Evolutionary conservation across 2,329 filamentous ascomycete genomes (phyloP).

Genomic region (Fusarium sp.): DNA sequence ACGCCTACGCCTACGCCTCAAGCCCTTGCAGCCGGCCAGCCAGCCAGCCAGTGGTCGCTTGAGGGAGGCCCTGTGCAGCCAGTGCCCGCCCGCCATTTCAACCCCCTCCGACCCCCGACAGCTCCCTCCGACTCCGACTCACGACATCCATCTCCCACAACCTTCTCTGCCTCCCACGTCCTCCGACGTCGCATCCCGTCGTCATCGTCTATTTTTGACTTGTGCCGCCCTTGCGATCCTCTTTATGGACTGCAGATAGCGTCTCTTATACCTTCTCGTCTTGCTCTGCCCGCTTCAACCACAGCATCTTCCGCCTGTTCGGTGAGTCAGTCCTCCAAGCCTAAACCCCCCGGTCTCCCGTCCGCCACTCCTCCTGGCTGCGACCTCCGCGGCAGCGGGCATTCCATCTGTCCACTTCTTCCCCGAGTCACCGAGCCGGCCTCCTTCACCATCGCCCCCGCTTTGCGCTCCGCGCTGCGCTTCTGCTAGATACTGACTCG

Average conservation of each 20-base stretch:
- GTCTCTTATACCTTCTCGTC: slow-evolving; percentile 10
- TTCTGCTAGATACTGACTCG: slow-evolving; percentile 40
- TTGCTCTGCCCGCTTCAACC: slow-evolving; percentile 13
- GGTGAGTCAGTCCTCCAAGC: slow-evolving; percentile 43
- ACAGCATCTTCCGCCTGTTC: slow-evolving; percentile 38
- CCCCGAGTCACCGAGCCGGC: slow-evolving; percentile 25
- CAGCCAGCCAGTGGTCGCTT: slow-evolving; percentile 29
- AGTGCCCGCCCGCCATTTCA: slow-evolving; percentile 50
- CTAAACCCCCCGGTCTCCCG: slow-evolving; percentile 31
- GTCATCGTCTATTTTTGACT: slow-evolving; percentile 10
- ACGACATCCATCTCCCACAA: slow-evolving; percentile 44
- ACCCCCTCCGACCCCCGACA: slow-evolving; percentile 44
- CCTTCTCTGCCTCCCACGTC: slow-evolving; percentile 41
- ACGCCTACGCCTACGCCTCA: slow-evolving; percentile 26
- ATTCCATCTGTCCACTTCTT: slow-evolving; percentile 46
- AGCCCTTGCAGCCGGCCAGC: slow-evolving; percentile 34
- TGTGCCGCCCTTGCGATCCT: slow-evolving; percentile 18
- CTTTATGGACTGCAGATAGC: slow-evolving; percentile 46
- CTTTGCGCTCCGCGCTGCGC: slow-evolving; percentile 32
- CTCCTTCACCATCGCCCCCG: slow-evolving; percentile 34
- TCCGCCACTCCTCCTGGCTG: slow-evolving; percentile 40
- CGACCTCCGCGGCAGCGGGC: slow-evolving; percentile 37
- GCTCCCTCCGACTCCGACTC: slow-evolving; percentile 46
- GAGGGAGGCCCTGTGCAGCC: slow-evolving; percentile 37
- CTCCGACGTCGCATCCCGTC: slow-evolving; percentile 32